A percentile compares a stretch with the other conserved stretches of the same genome.
These are phyloP conservation scores for Albifimbria verrucaria DNA, from an alignment of 2,329 filamentous ascomycete genomes.

Conservation along the genomic window DNA sequence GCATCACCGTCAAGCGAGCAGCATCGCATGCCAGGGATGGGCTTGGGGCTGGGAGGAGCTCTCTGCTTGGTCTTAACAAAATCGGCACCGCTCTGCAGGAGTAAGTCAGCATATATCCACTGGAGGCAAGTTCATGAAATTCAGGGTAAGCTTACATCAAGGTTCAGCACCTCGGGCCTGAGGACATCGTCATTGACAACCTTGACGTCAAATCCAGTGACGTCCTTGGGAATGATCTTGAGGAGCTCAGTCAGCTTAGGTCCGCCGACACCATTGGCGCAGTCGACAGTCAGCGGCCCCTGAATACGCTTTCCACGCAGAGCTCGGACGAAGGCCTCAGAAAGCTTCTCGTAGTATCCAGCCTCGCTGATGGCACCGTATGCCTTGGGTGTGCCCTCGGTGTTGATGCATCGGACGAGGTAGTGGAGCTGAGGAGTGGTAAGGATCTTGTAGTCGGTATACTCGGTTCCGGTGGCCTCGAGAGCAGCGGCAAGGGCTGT, in stretches of 20 bases:
- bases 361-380: constrained; percentile 88
- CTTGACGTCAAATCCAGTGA: constrained; percentile 74
- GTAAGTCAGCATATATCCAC: not conserved
- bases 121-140: not conserved
- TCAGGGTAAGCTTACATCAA: constrained; percentile 62
- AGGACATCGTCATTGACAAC: constrained; percentile 92
- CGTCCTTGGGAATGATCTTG: constrained; percentile 71
- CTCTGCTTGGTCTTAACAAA: constrained; percentile 97
- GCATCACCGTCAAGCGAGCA: constrained; percentile 94
- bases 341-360: constrained; percentile 94
- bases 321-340: constrained; percentile 77
- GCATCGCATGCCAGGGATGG: constrained; percentile 71
- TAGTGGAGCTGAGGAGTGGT: constrained; percentile 99
- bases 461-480: constrained; percentile 69
- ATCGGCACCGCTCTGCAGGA: constrained; percentile 78
- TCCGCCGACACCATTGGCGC: constrained; percentile 93
- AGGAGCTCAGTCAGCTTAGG: constrained; percentile 85
- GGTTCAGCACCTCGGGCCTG: constrained; percentile 83
- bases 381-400: constrained; percentile 77
- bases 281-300: constrained; percentile 81
- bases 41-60: constrained; percentile 78
- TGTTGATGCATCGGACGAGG: constrained; percentile 91
- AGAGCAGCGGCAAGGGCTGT: constrained; percentile 76
- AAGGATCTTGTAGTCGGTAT: constrained; percentile 82
- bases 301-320: constrained; percentile 73